Evolutionary conservation across 1,284 basidiomycete species (phyloP), one percentile per base, ranked within the genome.

Genomic region (Melampsora americana): DNA sequence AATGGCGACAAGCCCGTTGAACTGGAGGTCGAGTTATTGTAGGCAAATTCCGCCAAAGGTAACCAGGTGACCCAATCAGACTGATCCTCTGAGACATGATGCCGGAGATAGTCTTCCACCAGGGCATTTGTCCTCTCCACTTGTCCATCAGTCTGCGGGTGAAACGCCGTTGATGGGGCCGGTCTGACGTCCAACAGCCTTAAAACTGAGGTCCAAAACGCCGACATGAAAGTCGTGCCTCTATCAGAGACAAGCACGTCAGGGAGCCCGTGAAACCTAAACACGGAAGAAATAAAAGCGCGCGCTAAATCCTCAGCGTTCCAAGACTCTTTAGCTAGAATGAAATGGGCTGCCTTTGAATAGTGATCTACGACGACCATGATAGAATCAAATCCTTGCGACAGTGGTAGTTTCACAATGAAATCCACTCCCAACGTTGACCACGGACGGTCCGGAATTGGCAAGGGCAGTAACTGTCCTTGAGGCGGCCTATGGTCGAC

Each of bases 1-100:
- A 86, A 86, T n/a, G 0, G 86, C 0, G 85, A 81, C 12, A 64
- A 70, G 12, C 70, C 32, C n/a, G 81, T 84, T 0, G 82, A 78
- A 0, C 77, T 16, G 30, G 83, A 81, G 0, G 78, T 35, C 0
- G 78, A 78, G 60, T 83, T 82, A 78, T 84, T 84, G 69, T 81
- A 79, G 0, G 80, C 46, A 46, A 85, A 84, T 60, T 85, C 81
- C 0, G 82, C 80, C 0, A 79, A 50, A 1, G 79, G 74, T 14
- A 83, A 69, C 59, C 77, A 78, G 1, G 78, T 60, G 9, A 7
- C n/a, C 82, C 80, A 83, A 62, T 80, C 66, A 23, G 79, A 62
- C 50, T 79, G 77, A 11, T 74, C 0, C 48, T 80, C 69, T 6
- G 61, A 20, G 12, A 53, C 53, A 69, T 77, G 81, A 50, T 53